A percentile compares a stretch with the other conserved stretches of the same genome.
phyloP scores from a whole-genome alignment of 2,329 filamentous ascomycete species.

The Penicillium sp. region DNA sequence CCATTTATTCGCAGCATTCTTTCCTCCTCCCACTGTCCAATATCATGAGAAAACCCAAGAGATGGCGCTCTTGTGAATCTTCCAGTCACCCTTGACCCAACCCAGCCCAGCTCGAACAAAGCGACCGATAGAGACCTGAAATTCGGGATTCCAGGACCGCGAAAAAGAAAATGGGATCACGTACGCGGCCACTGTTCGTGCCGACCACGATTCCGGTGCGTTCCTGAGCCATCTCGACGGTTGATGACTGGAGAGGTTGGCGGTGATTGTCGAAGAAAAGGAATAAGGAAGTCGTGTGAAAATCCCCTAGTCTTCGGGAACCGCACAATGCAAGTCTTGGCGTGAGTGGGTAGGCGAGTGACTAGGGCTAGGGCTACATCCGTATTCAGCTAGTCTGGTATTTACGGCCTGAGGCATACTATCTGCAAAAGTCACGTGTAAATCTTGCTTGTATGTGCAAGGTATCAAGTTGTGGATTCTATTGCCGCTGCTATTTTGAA shows the following conservation, averaged over 20 bases:
- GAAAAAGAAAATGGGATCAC: constrained; percentile 34
- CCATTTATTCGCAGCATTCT: not conserved
- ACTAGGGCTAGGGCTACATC: constrained; percentile 36
- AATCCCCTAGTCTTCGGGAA: constrained; percentile 25
- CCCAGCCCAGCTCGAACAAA: constrained; percentile 15
- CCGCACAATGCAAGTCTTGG: constrained; percentile 32
- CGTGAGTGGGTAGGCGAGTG: constrained; percentile 34
- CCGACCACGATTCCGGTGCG: constrained; percentile 53
- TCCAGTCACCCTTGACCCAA: too few species aligned
- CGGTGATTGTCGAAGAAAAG: constrained; percentile 32
- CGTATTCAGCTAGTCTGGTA: not conserved
- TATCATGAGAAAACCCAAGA: too few species aligned
- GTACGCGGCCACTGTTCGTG: constrained; percentile 62
- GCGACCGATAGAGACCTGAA: constrained; percentile 16
- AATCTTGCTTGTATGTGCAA: too few species aligned
- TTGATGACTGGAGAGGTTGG: constrained; percentile 34
- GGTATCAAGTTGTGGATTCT: too few species aligned
- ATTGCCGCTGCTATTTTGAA: too few species aligned
- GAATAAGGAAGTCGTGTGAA: constrained; percentile 24
- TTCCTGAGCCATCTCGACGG: constrained; percentile 48
- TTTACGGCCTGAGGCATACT: constrained; percentile 5
- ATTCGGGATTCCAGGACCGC: constrained; percentile 8
- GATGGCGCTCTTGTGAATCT: too few species aligned
- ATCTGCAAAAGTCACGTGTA: not conserved
- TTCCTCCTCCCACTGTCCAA: too few species aligned